A percentile compares a stretch with the other conserved stretches of the same genome.
Conservation (phyloP, 805 yeast species). For the Candida nitratophila region DNA sequence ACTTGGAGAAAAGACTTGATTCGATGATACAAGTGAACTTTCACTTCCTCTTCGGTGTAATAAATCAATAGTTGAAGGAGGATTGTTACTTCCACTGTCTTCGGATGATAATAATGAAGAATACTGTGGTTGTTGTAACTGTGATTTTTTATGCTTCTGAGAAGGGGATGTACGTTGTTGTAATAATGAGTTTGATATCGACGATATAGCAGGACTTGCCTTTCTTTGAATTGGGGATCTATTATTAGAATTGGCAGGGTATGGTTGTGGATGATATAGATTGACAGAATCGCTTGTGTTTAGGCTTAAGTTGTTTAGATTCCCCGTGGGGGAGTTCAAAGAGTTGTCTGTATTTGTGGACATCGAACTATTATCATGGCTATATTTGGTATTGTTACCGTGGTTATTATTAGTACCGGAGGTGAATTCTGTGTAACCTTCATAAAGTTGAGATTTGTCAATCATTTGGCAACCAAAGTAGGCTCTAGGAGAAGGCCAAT, state of each 20-base stretch:
- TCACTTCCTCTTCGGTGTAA: constrained; percentile 2
- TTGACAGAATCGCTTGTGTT: not conserved
- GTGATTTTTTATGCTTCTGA: not conserved
- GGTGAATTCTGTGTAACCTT: not conserved
- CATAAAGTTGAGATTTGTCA: constrained; percentile 2
- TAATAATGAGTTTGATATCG: not conserved
- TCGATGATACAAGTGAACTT: constrained; percentile 1
- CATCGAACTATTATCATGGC: not conserved
- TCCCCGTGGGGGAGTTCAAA: not conserved
- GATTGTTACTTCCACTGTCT: not conserved
- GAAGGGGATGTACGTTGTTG: not conserved
- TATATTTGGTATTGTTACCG: too few species aligned
- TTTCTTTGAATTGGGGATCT: not conserved
- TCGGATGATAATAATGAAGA: not conserved
- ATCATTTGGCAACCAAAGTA: constrained; percentile 18
- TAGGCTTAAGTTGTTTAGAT: not conserved
- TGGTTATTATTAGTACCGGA: too few species aligned
- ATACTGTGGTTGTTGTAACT: not conserved
- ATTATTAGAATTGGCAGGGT: not conserved
- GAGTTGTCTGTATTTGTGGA: not conserved
- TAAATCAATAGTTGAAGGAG: not conserved
- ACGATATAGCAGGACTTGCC: constrained; percentile 2
- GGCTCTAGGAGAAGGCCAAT: constrained; percentile 27
- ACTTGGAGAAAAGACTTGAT: constrained; percentile 1
- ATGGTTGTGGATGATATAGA: constrained; percentile 1